Evolutionary conservation across 208 protist genomes (phyloP).

Genomic region (Leishmania martiniquensis): DNA sequence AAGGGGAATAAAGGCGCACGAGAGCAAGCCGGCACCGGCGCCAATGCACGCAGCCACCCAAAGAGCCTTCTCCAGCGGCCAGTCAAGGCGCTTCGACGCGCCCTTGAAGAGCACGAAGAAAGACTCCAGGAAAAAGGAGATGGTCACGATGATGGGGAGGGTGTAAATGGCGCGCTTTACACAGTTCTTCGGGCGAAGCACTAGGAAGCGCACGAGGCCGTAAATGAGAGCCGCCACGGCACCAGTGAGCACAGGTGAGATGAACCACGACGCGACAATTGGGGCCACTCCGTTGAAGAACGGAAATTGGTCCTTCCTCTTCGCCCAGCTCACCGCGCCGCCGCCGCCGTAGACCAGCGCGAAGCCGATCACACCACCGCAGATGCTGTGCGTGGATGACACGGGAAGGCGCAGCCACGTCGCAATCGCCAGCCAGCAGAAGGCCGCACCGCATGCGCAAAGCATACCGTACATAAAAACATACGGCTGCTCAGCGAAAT

Average conservation of each 20-base stretch:
- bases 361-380: conserved; percentile 67
- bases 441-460: conserved; percentile 44
- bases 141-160: conserved; percentile 48
- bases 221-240: conserved; percentile 45
- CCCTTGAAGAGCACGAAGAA: conserved; percentile 69
- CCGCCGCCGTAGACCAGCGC: conserved; percentile 63
- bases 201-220: conserved; percentile 31
- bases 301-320: conserved; percentile 44
- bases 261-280: conserved; percentile 65
- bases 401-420: conserved; percentile 55
- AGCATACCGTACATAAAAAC: conserved; percentile 80
- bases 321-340: conserved; percentile 47
- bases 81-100: conserved; percentile 43
- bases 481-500: conserved; percentile 54
- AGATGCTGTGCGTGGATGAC: conserved; percentile 63
- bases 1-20: conserved; percentile 45
- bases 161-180: conserved; percentile 35
- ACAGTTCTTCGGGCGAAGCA: conserved; percentile 40
- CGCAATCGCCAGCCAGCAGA: conserved; percentile 55
- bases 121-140: conserved; percentile 62
- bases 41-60: conserved; percentile 58
- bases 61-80: conserved; percentile 28
- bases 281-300: conserved; percentile 57
- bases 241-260: conserved; percentile 55
- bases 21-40: conserved; percentile 31